Base-by-base conservation (phyloP, 148 eudicot genomes). In the Silene uniflora region DNA sequence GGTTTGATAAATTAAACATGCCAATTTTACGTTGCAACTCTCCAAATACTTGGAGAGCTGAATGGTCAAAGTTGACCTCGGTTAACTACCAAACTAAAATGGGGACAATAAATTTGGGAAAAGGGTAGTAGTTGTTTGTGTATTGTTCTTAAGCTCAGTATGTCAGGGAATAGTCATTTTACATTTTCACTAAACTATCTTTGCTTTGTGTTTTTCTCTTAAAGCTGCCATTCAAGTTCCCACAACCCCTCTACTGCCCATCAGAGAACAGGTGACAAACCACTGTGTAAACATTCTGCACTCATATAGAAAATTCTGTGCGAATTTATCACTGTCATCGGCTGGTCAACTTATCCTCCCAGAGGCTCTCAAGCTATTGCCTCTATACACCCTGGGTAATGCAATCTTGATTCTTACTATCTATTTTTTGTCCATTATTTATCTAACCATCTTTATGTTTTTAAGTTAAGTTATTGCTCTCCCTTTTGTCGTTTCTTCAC, bases 321-420 rank as follows among this genome's bases (percentile, higher is more conserved):
- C 98, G 12, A 92, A 78, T 78, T 65, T 78, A 44, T 78, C 97
- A 49, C 92, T 85, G 23, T 87, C 97, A 65, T 86, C 98, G 13
- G 67, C 96, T 25, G 98, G 97, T 29, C 98, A 94, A 80, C 98
- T 94, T 84, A 94, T 94, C 82, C 92, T 94, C 64, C 98, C 98
- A 17, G 98, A 94, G 86, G 97, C 93, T 63, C 98, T 94, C 79
- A 94, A 94, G 76, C 82, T 92, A 73, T 85, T 94, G 73, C 98
- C 98, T 82, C 84, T 94, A 18, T 94, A 94, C 80, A 85, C 97
- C 4, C 93, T 92, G 59, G 98, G 98, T 94, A 80, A 91, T 54
- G 22, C 44, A 52, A 4, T 71, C 44, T 71, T 52, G 39, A 71
- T 25, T 25, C 73, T 71, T 13, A 14, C 61, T 17, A 54, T 54